phyloP scores from a whole-genome alignment of 192 early-diverging fungal genomes.

The Geranomyces michiganensis region DNA sequence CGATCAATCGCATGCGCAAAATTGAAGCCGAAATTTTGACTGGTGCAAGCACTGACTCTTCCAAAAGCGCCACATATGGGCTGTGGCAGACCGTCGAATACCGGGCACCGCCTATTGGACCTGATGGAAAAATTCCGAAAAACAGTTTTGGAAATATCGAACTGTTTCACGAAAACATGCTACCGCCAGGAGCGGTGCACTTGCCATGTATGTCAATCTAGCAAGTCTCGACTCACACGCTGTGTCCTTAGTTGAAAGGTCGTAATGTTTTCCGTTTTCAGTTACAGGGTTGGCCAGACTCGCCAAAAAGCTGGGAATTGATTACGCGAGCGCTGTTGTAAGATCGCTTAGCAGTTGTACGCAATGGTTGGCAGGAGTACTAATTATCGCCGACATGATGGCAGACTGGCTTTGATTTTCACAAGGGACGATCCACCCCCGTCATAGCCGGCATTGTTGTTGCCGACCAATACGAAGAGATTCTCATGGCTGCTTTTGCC shows the following conservation, averaged over 20 bases:
- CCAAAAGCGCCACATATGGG: conserved; percentile 66
- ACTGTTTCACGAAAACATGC: conserved; percentile 80
- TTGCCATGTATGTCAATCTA: conserved; percentile 42
- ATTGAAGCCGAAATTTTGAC: conserved; percentile 38
- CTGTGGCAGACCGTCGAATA: conserved; percentile 87
- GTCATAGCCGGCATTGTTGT: conserved; percentile 73
- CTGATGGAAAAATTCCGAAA: conserved; percentile 75
- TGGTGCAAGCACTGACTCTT: conserved; percentile 16
- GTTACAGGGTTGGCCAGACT: conserved; percentile 63
- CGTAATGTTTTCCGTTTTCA: conserved; percentile 22
- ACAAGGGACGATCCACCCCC: conserved; percentile 60
- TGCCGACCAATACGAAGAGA: conserved; percentile 55
- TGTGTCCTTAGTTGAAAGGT: too few relatives aligned
- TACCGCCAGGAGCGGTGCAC: conserved; percentile 79
- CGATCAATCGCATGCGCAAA: conserved; percentile 47
- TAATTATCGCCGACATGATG: too few relatives aligned
- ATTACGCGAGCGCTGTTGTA: conserved; percentile 83
- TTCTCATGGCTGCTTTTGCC: conserved; percentile 52
- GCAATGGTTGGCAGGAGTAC: background rate
- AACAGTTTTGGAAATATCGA: conserved; percentile 86
- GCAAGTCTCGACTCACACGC: too few relatives aligned
- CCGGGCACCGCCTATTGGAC: conserved; percentile 58
- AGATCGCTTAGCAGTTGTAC: conserved; percentile 14
- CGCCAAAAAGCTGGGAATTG: conserved; percentile 75
- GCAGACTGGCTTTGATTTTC: conserved; percentile 77